Evolutionary conservation across 805 yeast genomes (phyloP), one percentile per base, ranked within the genome.

Genomic region (Ogataea pignaliae): DNA sequence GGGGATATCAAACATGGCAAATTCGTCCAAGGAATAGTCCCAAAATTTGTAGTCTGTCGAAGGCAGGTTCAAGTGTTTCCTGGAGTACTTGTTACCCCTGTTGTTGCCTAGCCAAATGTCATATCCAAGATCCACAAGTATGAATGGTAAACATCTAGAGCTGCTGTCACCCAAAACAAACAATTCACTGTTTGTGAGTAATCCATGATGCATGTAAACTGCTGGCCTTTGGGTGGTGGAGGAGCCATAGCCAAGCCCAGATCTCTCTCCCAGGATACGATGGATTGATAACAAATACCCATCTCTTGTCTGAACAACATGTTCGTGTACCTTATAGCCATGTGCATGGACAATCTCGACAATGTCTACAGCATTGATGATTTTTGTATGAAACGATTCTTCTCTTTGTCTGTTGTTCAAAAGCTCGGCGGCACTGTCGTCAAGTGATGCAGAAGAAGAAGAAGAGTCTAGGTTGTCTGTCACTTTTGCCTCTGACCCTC

Each of bases 51-150:
- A 65, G 3, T 69, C 66, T 31, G 63, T 57, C 13, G 71, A 56
- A 16, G 65, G 60, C 54, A 66, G 55, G 31, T 61, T 51, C 33
- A 79, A 51, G 61, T 89, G 96, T 55, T 89, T 89, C 48, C 86
- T 81, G 3, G 93, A 83, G 65, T 90, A 90, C 68, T 90, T 91
- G 65, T 90, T 91, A 12, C 96, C 96, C 42, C 96, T 72, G 59
- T 87, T 88, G 63, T 88, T 88, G 0, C 97, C 97, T 50, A 90
- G 68, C 97, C 97, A 90, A 10, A 91, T 96, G 59, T 90, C 98
- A 61, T 79, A 90, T 3, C 97, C 97, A 37, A 79, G 61, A 42
- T 89, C 90, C 43, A 81, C 81, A 26, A 90, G 70, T 2, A 78
- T 67, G 56, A 85, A 83, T 0, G 97, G 96, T 35, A 91, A 66